These are phyloP conservation scores for Saccharomycopsis schoenii DNA, from an alignment of 805 yeast genomes.

Conservation along the genomic window DNA sequence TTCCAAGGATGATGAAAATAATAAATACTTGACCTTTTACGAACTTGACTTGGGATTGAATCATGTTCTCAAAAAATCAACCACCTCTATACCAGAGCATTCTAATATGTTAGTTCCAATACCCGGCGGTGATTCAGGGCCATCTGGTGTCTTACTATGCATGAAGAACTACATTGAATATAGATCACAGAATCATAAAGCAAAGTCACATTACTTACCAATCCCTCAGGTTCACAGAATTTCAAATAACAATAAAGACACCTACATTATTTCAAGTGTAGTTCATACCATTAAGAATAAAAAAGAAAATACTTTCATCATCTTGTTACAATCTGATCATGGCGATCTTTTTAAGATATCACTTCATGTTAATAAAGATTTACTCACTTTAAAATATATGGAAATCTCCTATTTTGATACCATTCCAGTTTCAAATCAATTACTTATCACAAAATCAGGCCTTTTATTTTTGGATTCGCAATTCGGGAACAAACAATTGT, in stretches of 20 bases:
- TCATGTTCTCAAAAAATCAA: conserved; percentile 48
- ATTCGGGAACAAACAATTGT: conserved; percentile 52
- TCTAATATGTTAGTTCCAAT: conserved; percentile 51
- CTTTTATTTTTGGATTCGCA: conserved; percentile 61
- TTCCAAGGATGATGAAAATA: conserved; percentile 31
- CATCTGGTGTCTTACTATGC: conserved; percentile 60
- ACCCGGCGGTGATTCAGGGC: conserved; percentile 66
- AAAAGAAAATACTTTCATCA: conserved; percentile 38
- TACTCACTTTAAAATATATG: conserved; percentile 28
- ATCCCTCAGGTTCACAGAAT: conserved; percentile 37
- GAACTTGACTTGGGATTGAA: conserved; percentile 83
- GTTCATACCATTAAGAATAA: conserved; percentile 54
- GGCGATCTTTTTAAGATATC: conserved; percentile 75
- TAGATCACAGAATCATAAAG: conserved; percentile 30
- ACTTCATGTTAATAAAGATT: conserved; percentile 33
- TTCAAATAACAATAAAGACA: conserved; percentile 18
- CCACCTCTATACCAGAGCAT: conserved; percentile 29
- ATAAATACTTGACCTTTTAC: conserved; percentile 49
- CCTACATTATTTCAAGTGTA: conserved; percentile 43
- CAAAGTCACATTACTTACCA: conserved; percentile 32
- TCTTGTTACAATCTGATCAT: conserved; percentile 52
- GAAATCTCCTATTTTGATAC: conserved; percentile 70
- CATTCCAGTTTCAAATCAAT: conserved; percentile 43
- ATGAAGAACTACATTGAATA: conserved; percentile 46
- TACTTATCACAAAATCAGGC: conserved; percentile 66